Evolutionary conservation across 2,329 filamentous ascomycete genomes (phyloP).

Genomic region (Stagonosporopsis chrysanthemi): DNA sequence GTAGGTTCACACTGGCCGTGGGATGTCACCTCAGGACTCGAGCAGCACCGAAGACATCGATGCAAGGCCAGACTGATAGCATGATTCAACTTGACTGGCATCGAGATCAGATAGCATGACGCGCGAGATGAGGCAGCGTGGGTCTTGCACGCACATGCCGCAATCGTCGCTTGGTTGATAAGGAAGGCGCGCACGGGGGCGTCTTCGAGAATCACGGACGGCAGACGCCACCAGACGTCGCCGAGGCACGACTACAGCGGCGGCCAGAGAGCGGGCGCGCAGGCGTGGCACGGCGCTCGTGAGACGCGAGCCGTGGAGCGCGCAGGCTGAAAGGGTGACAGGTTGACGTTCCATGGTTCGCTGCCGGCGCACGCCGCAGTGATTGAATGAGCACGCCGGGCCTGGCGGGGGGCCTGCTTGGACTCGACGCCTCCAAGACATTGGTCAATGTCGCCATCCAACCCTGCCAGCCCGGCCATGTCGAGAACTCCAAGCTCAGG

Average conservation of each 20-base stretch:
- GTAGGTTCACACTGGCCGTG: not conserved
- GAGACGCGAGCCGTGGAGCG: not conserved
- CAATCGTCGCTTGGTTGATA: constrained; percentile 9
- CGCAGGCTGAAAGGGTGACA: constrained; percentile 8
- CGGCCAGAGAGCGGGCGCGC: not conserved
- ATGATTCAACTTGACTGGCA: not conserved
- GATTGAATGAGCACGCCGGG: not conserved
- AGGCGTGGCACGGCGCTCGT: constrained; percentile 1
- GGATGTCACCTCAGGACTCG: constrained; percentile 11
- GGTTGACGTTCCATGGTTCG: constrained; percentile 20
- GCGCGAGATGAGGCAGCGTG: constrained; percentile 3
- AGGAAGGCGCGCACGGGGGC: constrained; percentile 11
- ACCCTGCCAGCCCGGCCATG: not conserved
- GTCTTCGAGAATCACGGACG: constrained; percentile 6
- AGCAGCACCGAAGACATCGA: constrained; percentile 2
- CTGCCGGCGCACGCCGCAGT: constrained; percentile 12
- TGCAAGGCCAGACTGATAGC: constrained; percentile 7
- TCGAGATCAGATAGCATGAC: constrained; percentile 6
- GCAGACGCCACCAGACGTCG: constrained; percentile 14
- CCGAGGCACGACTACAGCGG: constrained; percentile 2
- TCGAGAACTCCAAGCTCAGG: not conserved
- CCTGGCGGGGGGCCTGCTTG: constrained; percentile 7
- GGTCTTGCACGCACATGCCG: constrained; percentile 18
- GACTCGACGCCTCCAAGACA: constrained; percentile 16
- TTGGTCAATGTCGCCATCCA: constrained; percentile 21